These are phyloP conservation scores for Austroboletus eburneus DNA, from an alignment of 768 basidiomycete species.

Conservation along the genomic window DNA sequence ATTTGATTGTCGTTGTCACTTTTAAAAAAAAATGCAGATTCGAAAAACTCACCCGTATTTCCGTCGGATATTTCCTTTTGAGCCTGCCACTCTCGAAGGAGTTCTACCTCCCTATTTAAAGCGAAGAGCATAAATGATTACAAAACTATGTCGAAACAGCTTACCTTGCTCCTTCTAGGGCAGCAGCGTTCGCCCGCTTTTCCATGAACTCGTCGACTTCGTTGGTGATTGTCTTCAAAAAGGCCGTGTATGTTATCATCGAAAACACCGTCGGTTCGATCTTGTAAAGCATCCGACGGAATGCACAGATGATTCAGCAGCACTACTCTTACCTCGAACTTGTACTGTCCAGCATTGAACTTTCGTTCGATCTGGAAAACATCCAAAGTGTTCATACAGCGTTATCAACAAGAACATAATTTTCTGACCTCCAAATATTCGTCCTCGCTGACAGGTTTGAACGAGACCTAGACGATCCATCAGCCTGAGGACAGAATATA, in stretches of 20 bases:
- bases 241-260: slow-evolving; percentile 44
- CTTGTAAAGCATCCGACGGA: slow-evolving; percentile 18
- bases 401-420: too few relatives aligned
- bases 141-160: background rate
- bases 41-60: slow-evolving; percentile 3
- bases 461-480: slow-evolving; percentile 47
- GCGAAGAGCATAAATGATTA: too few relatives aligned
- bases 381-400: background rate
- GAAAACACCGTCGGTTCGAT: slow-evolving; percentile 52
- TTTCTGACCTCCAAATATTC: slow-evolving; percentile 47
- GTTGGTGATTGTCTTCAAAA: slow-evolving; percentile 37
- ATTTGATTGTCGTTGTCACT: background rate
- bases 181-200: slow-evolving; percentile 36
- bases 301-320: background rate
- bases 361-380: slow-evolving; percentile 41
- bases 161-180: slow-evolving; percentile 40
- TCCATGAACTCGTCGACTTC: slow-evolving; percentile 41
- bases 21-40: background rate
- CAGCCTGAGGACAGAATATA: too few relatives aligned
- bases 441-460: slow-evolving; percentile 44
- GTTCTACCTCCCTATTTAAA: slow-evolving; percentile 38
- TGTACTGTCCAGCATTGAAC: slow-evolving; percentile 52
- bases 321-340: slow-evolving; percentile 39
- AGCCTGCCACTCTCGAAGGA: slow-evolving; percentile 43
- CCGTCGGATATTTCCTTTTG: slow-evolving; percentile 17